These are phyloP conservation scores for Tephrocybe sp. DNA, from an alignment of 768 basidiomycete genomes.

Conservation along the genomic window DNA sequence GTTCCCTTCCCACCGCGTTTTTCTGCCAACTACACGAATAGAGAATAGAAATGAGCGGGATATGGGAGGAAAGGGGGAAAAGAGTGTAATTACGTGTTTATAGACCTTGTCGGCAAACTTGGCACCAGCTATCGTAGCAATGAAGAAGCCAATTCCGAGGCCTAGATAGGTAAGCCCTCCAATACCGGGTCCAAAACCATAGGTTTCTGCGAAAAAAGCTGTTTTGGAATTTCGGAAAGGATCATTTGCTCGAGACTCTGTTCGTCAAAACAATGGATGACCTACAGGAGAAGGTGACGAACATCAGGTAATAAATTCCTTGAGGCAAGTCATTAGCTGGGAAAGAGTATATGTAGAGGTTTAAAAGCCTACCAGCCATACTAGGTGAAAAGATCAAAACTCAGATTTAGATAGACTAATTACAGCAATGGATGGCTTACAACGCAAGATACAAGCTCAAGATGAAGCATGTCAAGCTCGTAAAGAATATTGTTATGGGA, in stretches of 20 bases:
- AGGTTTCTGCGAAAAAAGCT: slow-evolving; percentile 48
- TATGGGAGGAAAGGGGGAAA: not conserved
- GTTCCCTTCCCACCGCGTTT: slow-evolving; percentile 61
- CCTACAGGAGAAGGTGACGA: slow-evolving; percentile 62
- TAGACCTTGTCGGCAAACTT: slow-evolving; percentile 47
- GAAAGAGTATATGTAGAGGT: not conserved
- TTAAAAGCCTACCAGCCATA: slow-evolving; percentile 45
- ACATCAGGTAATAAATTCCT: slow-evolving; percentile 71
- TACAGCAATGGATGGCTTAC: slow-evolving; percentile 37
- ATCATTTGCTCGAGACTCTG: not conserved
- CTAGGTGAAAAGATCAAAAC: too few relatives aligned
- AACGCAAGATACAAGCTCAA: slow-evolving; percentile 68
- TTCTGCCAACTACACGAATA: slow-evolving; percentile 38
- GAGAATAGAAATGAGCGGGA: not conserved
- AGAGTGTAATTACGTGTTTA: slow-evolving; percentile 32
- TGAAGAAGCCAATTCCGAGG: slow-evolving; percentile 51
- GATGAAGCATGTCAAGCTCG: slow-evolving; percentile 66
- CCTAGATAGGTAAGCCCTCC: slow-evolving; percentile 55
- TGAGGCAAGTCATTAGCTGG: not conserved
- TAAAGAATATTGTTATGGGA: slow-evolving; percentile 53
- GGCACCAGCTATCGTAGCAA: slow-evolving; percentile 46
- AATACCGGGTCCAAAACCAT: slow-evolving; percentile 49
- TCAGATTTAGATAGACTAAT: too few relatives aligned
- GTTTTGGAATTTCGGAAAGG: not conserved
- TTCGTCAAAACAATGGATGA: not conserved